Conservation (phyloP, 1,284 basidiomycete species). For the Taiwanofungus camphoratus region DNA sequence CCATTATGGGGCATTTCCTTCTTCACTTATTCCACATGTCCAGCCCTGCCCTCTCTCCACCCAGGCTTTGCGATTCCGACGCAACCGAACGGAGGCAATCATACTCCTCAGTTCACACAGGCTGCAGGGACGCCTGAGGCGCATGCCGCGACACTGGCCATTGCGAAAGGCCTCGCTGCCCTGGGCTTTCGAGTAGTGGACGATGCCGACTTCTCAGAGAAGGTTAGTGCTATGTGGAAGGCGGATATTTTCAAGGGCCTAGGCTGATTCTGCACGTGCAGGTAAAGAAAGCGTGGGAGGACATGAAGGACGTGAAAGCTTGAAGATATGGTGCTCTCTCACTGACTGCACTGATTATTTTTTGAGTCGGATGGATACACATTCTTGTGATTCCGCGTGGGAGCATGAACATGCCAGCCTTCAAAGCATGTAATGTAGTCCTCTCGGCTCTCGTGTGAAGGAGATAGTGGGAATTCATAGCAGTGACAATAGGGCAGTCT, state of each 20-base stretch:
- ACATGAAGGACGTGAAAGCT: slow-evolving; percentile 1
- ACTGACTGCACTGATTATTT: no score
- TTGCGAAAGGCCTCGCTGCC: slow-evolving; percentile 55
- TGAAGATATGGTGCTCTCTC: no score
- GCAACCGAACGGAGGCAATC: slow-evolving; percentile 53
- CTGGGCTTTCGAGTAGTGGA: slow-evolving; percentile 51
- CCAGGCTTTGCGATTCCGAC: slow-evolving; percentile 44
- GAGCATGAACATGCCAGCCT: no score
- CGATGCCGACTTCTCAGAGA: slow-evolving; percentile 42
- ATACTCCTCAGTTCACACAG: slow-evolving; percentile 52
- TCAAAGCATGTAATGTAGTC: no score
- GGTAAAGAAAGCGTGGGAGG: slow-evolving; percentile 9
- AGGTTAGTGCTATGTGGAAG: slow-evolving; percentile 18
- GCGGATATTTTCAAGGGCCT: neutral
- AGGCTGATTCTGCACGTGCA: neutral
- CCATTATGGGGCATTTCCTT: neutral
- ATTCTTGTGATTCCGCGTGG: no score
- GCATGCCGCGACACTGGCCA: slow-evolving; percentile 49
- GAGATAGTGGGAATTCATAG: no score
- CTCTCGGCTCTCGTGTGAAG: no score
- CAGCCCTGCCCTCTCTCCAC: slow-evolving; percentile 22
- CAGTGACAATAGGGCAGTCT: no score
- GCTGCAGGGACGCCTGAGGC: slow-evolving; percentile 49
- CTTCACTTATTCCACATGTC: neutral
- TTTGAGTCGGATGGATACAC: no score